Conservation (phyloP, 352 stramenopile genomes). For the Sclerospora graminicola region DNA sequence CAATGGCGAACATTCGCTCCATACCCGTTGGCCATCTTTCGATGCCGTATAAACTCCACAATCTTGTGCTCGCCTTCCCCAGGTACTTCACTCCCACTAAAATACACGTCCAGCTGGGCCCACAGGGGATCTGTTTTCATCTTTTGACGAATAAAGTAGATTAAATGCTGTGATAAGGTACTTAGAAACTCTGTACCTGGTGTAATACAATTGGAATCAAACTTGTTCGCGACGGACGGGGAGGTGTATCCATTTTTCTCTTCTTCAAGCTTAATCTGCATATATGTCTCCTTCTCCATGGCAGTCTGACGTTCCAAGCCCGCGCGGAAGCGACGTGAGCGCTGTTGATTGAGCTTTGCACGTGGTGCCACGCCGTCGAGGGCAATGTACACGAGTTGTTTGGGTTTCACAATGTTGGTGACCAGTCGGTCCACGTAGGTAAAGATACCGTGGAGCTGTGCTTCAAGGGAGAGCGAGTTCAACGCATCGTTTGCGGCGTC, state of each 20-base stretch:
- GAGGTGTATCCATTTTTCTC: conserved; percentile 49
- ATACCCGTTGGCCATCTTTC: conserved; percentile 89
- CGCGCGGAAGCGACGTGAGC: conserved; percentile 90
- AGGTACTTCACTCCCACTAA: conserved; percentile 95
- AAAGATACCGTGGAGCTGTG: conserved; percentile 90
- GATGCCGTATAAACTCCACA: conserved; percentile 94
- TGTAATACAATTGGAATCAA: conserved; percentile 99
- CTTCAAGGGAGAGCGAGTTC: conserved; percentile 86
- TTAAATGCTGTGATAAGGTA: conserved; percentile 84
- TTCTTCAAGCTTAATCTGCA: conserved; percentile 66
- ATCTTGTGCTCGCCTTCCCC: conserved; percentile 99
- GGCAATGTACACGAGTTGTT: conserved; percentile 96
- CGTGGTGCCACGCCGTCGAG: conserved; percentile 98
- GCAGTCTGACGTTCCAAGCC: conserved; percentile 67
- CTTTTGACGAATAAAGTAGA: conserved; percentile 94
- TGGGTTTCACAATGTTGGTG: conserved; percentile 95
- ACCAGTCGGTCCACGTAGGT: conserved; percentile 92
- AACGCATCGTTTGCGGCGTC: conserved; percentile 89
- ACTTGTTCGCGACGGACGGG: conserved; percentile 46
- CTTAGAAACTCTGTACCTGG: conserved; percentile 99
- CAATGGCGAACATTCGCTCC: conserved; percentile 94
- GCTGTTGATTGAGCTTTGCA: conserved; percentile 99
- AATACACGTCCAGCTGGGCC: conserved; percentile 93
- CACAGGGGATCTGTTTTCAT: conserved; percentile 94
- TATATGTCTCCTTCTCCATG: conserved; percentile 52